Base-by-base conservation (phyloP, 805 yeast genomes). In the Wickerhamomyces ciferrii region DNA sequence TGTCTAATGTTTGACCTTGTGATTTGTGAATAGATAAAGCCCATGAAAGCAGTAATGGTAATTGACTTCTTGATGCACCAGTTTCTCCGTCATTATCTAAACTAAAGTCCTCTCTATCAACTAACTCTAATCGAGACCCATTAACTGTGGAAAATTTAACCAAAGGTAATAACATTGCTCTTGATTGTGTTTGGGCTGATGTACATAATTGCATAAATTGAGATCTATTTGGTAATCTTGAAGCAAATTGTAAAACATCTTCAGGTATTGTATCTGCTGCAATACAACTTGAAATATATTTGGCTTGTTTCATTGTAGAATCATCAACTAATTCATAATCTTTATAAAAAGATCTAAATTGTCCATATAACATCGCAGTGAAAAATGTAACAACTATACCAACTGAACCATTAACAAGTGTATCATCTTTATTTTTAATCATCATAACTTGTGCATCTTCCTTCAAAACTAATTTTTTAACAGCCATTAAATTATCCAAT, bases 361-460 rank as follows among this genome's bases (percentile, higher is more conserved):
- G 47, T 7, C 51, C 43, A 39, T 51, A 59, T 51, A 59, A 4
- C 68, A 32, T 0, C 53, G 47, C 21, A 53, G 54, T 0, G 72
- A 58, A 9, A 66, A 72, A 72, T 29, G 66, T 63, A 3, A 71
- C 48, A 1, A 94, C 84, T 35, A 74, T 79, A 0, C 99, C 99
- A 35, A 92, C 70, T 0, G 97, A 79, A 3, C 99, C 99, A 66
- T 94, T 94, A 37, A 94, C 98, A 35, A 94, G 69, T 2, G 72
- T 67, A 10, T 80, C 84, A 52, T 87, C 91, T 25, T 77, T 73
- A 61, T 94, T 94, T 56, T 87, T 88, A 53, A 94, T 67, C 74
- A 88, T 81, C 97, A 94, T 91, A 2, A 94, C 97, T 64, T 94
- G 99, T 0, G 97, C 95, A 34, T 88, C 89, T 45, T 79, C 82